Evolutionary conservation across 345 rosid species (phyloP), one percentile per base, ranked within the genome.

Genomic region (Syzygium grande): DNA sequence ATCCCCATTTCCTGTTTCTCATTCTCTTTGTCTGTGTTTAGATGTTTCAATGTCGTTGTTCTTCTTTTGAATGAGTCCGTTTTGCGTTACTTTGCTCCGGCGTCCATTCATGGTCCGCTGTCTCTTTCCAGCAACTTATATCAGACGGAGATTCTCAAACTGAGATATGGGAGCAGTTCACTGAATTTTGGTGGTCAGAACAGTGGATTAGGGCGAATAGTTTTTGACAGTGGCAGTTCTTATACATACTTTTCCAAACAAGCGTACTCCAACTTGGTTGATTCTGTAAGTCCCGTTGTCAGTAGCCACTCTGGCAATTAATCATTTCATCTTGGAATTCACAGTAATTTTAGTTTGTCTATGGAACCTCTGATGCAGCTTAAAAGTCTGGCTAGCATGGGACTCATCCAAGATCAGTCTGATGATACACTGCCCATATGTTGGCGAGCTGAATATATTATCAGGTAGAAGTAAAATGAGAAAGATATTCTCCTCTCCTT

Each of bases 181-280:
- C 93, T 96, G 86, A 92, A 92, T 90, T 91, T 95, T 87, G 96
- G 94, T 6, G 91, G 88, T 7, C 86, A 54, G 86, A 90, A 86
- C 29, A 90, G 92, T 73, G 91, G 91, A 88, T 85, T 86, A 54
- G 92, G 92, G 88, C 88, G 90, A 68, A 91, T 94, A 55, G 87
- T 95, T 86, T 95, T 96, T 89, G 99, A 96, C 86, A 96, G 93
- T 84, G 99, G 99, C 86, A 97, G 99, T 90, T 97, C 99, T 85
- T 97, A 96, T 89, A 95, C 98, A 21, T 96, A 97, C 93, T 94
- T 97, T 86, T 91, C 99, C 65, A 94, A 91, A 87, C 91, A 94
- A 89, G 92, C 96, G 51, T 97, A 97, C 89, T 88, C 93, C 49
- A 93, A 93, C 83, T 87, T 97, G 93, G 90, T 96, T 86, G 86